Percentiles rank a stretch among this genome's conserved stretches.
Conservation (phyloP, 495 filamentous ascomycete species). For the Lepraria neglecta region DNA sequence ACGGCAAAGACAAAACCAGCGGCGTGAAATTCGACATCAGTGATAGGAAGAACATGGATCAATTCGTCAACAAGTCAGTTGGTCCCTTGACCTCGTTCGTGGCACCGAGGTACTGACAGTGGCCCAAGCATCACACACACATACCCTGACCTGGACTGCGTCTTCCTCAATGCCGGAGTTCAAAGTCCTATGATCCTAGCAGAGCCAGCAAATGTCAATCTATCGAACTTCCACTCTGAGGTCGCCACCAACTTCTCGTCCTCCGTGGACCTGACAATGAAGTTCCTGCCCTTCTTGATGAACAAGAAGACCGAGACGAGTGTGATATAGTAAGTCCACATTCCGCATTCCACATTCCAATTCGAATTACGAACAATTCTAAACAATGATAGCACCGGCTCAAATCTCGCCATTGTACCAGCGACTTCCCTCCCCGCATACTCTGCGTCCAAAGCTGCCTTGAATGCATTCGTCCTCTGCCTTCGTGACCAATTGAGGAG, state of each 20-base stretch:
- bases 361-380: not conserved
- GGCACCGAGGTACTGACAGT: not conserved
- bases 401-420: conserved; percentile 39
- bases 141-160: conserved; percentile 46
- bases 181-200: conserved; percentile 51
- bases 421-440: conserved; percentile 38
- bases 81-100: not conserved
- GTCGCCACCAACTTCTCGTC: conserved; percentile 60
- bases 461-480: conserved; percentile 44
- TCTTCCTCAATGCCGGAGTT: conserved; percentile 39
- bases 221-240: conserved; percentile 48
- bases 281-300: conserved; percentile 58
- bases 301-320: conserved; percentile 32
- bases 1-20: conserved; percentile 49
- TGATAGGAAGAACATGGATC: conserved; percentile 39
- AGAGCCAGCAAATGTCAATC: conserved; percentile 48
- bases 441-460: conserved; percentile 41
- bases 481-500: conserved; percentile 53
- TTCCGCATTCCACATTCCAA: not conserved
- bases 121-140: conserved; percentile 44
- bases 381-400: conserved; percentile 34
- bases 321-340: conserved; percentile 29
- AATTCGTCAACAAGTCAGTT: conserved; percentile 46
- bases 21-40: conserved; percentile 56
- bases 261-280: conserved; percentile 50